These are phyloP conservation scores for Parachaetomium inaequale DNA, from an alignment of 495 filamentous ascomycete genomes.

Conservation along the genomic window DNA sequence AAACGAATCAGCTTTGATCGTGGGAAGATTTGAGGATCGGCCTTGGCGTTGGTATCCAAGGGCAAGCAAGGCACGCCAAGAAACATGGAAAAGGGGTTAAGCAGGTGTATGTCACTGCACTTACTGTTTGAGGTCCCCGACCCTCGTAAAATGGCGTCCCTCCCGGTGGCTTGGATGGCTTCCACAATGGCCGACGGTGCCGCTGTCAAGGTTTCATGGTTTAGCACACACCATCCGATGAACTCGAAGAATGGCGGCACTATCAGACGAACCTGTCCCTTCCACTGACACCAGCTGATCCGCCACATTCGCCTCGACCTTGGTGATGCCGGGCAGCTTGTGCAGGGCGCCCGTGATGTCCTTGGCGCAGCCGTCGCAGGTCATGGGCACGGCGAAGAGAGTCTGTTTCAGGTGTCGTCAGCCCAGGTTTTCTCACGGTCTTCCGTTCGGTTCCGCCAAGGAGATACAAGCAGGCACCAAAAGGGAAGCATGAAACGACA, in stretches of 20 bases:
- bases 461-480: background rate
- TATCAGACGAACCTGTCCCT: constrained; percentile 55
- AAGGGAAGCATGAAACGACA: constrained; percentile 14
- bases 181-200: constrained; percentile 83
- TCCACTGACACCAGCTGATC: constrained; percentile 66
- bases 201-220: constrained; percentile 37
- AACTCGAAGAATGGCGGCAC: background rate
- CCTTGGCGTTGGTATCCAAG: background rate
- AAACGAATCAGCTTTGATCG: constrained; percentile 6
- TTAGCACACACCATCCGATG: constrained; percentile 8
- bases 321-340: constrained; percentile 68
- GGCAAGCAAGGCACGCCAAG: background rate
- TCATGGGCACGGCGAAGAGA: constrained; percentile 91
- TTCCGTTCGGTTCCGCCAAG: constrained; percentile 3
- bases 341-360: constrained; percentile 72
- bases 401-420: constrained; percentile 55
- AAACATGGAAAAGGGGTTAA: background rate
- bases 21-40: background rate
- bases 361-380: constrained; percentile 81
- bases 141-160: constrained; percentile 91
- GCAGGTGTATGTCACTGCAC: constrained; percentile 31
- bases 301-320: constrained; percentile 61
- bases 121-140: constrained; percentile 79
- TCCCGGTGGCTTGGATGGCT: constrained; percentile 83
- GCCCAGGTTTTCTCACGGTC: background rate